Base-by-base conservation (phyloP, 306 rosid genomes). In the Castanea sativa region DNA sequence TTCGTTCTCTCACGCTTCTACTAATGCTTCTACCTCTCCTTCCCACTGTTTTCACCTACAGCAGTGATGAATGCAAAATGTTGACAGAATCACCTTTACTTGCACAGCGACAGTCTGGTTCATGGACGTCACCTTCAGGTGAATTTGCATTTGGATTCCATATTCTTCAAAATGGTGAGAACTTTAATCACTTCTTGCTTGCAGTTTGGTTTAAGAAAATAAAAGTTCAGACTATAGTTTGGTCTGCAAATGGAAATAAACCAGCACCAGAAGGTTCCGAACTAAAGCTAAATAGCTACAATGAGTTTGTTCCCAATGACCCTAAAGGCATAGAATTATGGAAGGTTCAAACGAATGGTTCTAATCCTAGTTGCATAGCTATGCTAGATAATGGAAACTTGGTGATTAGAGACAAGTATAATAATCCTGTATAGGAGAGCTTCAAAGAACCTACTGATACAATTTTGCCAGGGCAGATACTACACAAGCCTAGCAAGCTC, bases 321-420 rank as follows among this genome's bases (percentile, higher is more conserved):
- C 82, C 65, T 25, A 0, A 35, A 43, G 68, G 73, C n/a, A 30
- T 23, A 0, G 41, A 33, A 3, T 75, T 21, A 27, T 81, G 83
- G 81, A 68, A 52, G 21, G 25, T 52, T 51, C 38, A 74, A 29
- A 6, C 74, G 21, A 71, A 59, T 5, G 5, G 49, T 5, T 21
- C 32, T 15, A 51, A 23, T 27, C 29, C 49, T 13, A 33, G 67
- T 13, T 69, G 60, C 51, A 80, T 76, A 30, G 41, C 65, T n/a
- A 58, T 83, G 55, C 70, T 25, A 4, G 75, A 79, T 45, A 75
- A 55, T 3, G 82, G 87, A 1, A 84, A 84, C 78, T 80, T 80
- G 68, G 77, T 59, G 33, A 70, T 82, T 56, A 69, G 55, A 19
- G 25, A 56, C 30, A 19, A 33, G 15, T 64, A 65, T 25, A 65